Base-by-base conservation (phyloP, 768 basidiomycete genomes). In the Hebeloma cylindrosporum region DNA sequence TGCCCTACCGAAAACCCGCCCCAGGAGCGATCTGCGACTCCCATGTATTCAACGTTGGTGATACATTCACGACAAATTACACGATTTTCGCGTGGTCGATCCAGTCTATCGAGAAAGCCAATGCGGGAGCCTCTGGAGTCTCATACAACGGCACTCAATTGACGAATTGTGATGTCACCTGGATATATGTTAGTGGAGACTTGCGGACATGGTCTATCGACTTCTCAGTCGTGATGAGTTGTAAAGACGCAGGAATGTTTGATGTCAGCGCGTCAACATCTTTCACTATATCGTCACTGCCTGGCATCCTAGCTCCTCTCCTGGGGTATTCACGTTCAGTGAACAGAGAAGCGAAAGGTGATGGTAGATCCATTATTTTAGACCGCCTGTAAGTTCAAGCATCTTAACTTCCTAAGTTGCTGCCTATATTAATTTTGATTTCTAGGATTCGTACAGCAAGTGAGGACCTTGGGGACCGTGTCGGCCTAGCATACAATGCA, bases 21-120 rank as follows among this genome's bases (percentile, higher is more conserved):
- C 18, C 9, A 38, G 36, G 36, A 20, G 25, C 20, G 21, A 18
- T 38, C 1, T 61, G 60, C 36, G 60, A 59, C 13, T 28, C 47
- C 2, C 56, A 55, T 3, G 11, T 61, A 7, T 49, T 56, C 41
- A 50, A 48, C 11, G 42, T 54, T 10, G 60, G 60, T 1, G 60
- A 61, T 28, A 45, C 49, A 2, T 35, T 61, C n/a, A 47, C 50
- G 11, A 61, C 58, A 16, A 56, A 59, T 33, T 39, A 54, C 32
- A 48, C 53, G 0, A 7, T 53, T 11, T 61, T 61, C 16, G 52
- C 53, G 17, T 61, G 56, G 43, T 48, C 31, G 5, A 29, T 61
- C 6, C 49, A 52, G 3, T 45, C 47, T 1, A 37, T 61, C 22
- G 26, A 39, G 17, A 42, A 13, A 7, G 25, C 56, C 2, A 57